phyloP scores from a whole-genome alignment of 129 eudicot species.

The Flaveria ramosissima region DNA sequence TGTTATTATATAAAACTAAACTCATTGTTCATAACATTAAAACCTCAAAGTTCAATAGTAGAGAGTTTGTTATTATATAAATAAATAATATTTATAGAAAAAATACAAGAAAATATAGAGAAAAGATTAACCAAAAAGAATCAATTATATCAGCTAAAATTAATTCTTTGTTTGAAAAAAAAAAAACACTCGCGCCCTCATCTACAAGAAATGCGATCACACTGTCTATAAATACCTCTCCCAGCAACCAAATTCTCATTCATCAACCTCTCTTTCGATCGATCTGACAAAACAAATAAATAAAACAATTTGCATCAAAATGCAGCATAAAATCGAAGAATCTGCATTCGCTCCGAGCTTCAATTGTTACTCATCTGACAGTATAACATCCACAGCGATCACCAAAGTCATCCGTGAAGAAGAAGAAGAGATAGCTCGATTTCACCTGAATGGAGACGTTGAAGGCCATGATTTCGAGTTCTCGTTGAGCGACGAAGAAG shows the following conservation, averaged over 20 bases:
- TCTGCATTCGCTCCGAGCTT: constrained; percentile 46
- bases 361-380: constrained; percentile 46
- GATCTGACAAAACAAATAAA: neutral
- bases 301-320: too few species aligned
- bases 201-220: neutral
- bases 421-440: neutral
- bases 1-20: too few species aligned
- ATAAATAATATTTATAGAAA: too few species aligned
- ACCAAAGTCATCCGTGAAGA: constrained; percentile 36
- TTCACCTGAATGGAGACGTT: too few species aligned
- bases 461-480: too few species aligned
- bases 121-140: too few species aligned
- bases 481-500: constrained; percentile 13
- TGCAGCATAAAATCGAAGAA: constrained; percentile 6
- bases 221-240: neutral
- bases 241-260: neutral
- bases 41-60: too few species aligned
- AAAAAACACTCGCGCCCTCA: neutral
- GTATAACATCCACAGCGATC: constrained; percentile 40
- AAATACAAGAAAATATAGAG: too few species aligned
- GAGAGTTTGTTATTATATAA: too few species aligned
- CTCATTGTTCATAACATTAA: too few species aligned
- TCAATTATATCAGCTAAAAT: neutral
- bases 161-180: neutral
- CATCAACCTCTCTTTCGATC: neutral